A percentile compares a stretch with the other conserved stretches of the same genome.
These are phyloP conservation scores for Penicillium sp. DNA, from an alignment of 2,329 filamentous ascomycete genomes.

Conservation along the genomic window DNA sequence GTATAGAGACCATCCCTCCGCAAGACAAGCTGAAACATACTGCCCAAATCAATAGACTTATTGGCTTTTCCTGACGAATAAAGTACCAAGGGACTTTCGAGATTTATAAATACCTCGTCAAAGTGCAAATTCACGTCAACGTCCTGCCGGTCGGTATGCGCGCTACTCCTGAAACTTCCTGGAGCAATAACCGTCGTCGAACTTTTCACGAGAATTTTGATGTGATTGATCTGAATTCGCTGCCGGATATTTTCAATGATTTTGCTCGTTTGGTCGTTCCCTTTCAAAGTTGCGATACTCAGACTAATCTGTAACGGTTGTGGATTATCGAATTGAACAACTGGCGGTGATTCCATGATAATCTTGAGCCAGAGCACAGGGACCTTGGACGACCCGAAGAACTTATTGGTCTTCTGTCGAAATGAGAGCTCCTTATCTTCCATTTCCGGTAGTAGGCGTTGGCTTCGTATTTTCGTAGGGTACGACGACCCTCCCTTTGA, in stretches of 20 bases:
- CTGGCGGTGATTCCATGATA: slow-evolving; percentile 24
- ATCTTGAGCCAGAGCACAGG: slow-evolving; percentile 32
- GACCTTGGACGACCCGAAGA: slow-evolving; percentile 35
- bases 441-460: slow-evolving; percentile 35
- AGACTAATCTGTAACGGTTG: slow-evolving; percentile 16
- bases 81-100: slow-evolving; percentile 8
- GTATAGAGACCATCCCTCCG: slow-evolving; percentile 3
- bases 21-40: slow-evolving; percentile 16
- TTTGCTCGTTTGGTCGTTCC: slow-evolving; percentile 4
- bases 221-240: slow-evolving; percentile 12
- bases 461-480: slow-evolving; percentile 18
- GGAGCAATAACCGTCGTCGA: slow-evolving; percentile 1
- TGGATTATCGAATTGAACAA: slow-evolving; percentile 25
- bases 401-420: slow-evolving; percentile 34
- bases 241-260: slow-evolving; percentile 12
- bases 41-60: slow-evolving; percentile 14
- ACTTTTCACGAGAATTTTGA: slow-evolving; percentile 13
- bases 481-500: not conserved
- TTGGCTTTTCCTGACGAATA: slow-evolving; percentile 4
- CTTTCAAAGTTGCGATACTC: slow-evolving; percentile 2
- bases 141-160: not conserved
- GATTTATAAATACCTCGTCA: not conserved
- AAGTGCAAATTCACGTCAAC: not conserved
- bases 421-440: slow-evolving; percentile 31
- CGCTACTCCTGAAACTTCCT: not conserved